Conservation (phyloP, 2,329 filamentous ascomycete genomes). For the Aspergillus clavatus region DNA sequence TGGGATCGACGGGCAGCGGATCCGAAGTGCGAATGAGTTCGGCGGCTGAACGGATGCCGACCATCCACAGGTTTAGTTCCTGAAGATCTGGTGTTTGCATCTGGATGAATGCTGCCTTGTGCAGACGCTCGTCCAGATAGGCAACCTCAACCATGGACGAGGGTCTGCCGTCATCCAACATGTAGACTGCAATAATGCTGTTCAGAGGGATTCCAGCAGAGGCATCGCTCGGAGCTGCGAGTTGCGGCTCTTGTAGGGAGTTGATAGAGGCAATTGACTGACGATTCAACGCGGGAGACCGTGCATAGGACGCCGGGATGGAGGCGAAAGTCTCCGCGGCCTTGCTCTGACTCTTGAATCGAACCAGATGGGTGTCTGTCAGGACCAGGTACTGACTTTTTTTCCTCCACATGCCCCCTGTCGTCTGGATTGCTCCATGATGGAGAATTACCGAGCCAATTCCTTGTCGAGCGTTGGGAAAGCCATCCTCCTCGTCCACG, state of each 20-base stretch:
- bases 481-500: constrained; percentile 46
- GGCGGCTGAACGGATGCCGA: constrained; percentile 56
- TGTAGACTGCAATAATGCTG: constrained; percentile 63
- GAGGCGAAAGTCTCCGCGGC: constrained; percentile 59
- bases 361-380: constrained; percentile 62
- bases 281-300: constrained; percentile 44
- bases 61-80: constrained; percentile 63
- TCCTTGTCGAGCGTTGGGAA: constrained; percentile 29
- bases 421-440: constrained; percentile 66
- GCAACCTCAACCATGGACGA: constrained; percentile 64
- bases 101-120: constrained; percentile 58
- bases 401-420: constrained; percentile 65
- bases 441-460: constrained; percentile 52
- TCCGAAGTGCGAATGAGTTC: constrained; percentile 51
- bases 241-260: constrained; percentile 59
- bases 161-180: constrained; percentile 61
- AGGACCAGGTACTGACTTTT: constrained; percentile 68
- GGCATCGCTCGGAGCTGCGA: constrained; percentile 52
- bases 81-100: constrained; percentile 61
- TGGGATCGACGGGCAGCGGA: constrained; percentile 51
- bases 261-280: constrained; percentile 57
- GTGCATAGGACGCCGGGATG: constrained; percentile 41
- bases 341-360: constrained; percentile 64
- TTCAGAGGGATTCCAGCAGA: constrained; percentile 55
- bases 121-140: constrained; percentile 60